These are phyloP conservation scores for Abrus precatorius DNA, from an alignment of 306 rosid species.

Conservation along the genomic window DNA sequence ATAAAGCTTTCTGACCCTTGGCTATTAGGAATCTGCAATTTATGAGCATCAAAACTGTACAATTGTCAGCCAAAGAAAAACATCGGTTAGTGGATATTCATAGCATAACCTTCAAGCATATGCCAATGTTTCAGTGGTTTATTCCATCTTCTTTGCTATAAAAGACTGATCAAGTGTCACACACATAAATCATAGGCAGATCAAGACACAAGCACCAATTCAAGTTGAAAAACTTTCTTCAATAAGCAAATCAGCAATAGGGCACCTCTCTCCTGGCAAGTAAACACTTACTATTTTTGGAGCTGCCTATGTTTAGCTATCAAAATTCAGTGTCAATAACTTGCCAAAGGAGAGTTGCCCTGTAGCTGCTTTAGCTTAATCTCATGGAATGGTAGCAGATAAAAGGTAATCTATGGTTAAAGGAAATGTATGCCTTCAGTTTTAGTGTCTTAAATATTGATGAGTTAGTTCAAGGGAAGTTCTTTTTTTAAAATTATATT, in stretches of 20 bases:
- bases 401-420: conserved; percentile 13
- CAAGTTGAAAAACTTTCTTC: neutral
- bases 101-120: conserved; percentile 49
- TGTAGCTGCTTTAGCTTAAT: conserved; percentile 58
- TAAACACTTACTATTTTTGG: conserved; percentile 7
- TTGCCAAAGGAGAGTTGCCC: conserved; percentile 79
- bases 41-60: conserved; percentile 31
- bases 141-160: conserved; percentile 41
- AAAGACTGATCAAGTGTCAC: neutral
- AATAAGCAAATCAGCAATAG: conserved; percentile 55
- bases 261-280: conserved; percentile 62
- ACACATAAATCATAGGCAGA: conserved; percentile 30
- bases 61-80: conserved; percentile 20
- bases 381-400: neutral
- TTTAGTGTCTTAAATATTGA: conserved; percentile 1
- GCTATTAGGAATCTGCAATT: conserved; percentile 28
- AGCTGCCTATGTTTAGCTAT: neutral
- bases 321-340: conserved; percentile 13
- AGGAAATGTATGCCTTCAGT: conserved; percentile 30
- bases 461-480: neutral
- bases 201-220: conserved; percentile 13
- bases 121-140: conserved; percentile 45
- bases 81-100: conserved; percentile 36
- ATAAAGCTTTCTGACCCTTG: conserved; percentile 35
- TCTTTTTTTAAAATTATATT: neutral